Evolutionary conservation across 305 asterid genomes (phyloP).

Genomic region (Fraxinus platypoda): DNA sequence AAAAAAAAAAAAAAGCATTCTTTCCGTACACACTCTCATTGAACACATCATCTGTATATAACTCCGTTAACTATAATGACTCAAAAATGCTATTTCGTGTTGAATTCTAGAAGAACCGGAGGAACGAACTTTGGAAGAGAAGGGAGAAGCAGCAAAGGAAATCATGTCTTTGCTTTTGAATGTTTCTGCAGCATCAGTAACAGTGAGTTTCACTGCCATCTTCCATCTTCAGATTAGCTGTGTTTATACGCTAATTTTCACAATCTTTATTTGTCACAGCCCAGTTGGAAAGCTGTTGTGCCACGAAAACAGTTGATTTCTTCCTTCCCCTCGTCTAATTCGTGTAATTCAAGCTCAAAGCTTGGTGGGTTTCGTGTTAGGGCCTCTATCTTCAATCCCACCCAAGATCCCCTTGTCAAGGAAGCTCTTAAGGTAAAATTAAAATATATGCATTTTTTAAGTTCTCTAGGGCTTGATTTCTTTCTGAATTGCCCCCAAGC

Average conservation of each 20-base stretch:
- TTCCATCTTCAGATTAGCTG: background rate
- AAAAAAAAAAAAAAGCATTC: no score
- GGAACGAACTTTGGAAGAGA: background rate
- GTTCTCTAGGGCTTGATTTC: background rate
- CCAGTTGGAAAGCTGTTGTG: background rate
- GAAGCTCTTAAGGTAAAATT: slow-evolving; percentile 18
- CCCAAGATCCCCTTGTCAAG: slow-evolving; percentile 11
- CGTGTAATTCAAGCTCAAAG: background rate
- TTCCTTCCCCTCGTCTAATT: background rate
- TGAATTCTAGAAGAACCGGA: background rate
- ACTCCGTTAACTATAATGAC: background rate
- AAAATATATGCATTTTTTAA: background rate
- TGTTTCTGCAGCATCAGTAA: background rate
- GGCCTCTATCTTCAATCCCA: slow-evolving; percentile 9
- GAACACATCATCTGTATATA: no score
- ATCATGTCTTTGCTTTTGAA: background rate
- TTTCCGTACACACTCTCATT: no score
- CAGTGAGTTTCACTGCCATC: background rate
- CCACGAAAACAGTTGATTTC: background rate
- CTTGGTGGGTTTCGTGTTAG: background rate
- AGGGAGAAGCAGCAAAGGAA: background rate
- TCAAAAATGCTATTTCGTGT: background rate
- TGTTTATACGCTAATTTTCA: background rate
- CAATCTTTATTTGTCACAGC: background rate
- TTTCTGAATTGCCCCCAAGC: background rate